Base-by-base conservation (phyloP, 1,139 yeast species). In the Pichia norvegensis region DNA sequence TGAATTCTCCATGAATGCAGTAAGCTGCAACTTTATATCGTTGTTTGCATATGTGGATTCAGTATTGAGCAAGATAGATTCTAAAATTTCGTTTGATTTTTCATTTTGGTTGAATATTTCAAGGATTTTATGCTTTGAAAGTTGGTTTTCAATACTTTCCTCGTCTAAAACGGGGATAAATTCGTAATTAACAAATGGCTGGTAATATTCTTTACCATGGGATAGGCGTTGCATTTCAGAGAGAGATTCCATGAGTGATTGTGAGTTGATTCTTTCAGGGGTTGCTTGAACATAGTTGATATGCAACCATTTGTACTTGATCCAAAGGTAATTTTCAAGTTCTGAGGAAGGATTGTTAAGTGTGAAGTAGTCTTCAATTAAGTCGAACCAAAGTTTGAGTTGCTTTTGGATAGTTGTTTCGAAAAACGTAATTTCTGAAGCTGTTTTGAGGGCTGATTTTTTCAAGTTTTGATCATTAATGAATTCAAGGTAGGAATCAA, bases 51-150 rank as follows among this genome's bases (percentile, higher is more conserved):
- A 46, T 10, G 39, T 39, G 13, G 40, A 42, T 13, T 21, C 9
- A 4, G 25, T 42, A 9, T 36, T 37, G 6, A 52, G 37, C 21
- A 60, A 49, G 29, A 81, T 72, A 4, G 78, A 76, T 43, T 77
- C 80, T 47, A 60, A 42, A 55, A 65, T 50, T 51, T 63, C 48
- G 47, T 69, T 64, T 29, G 73, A 57, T 53, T 72, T 63, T 43
- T 83, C 69, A 4, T 81, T 73, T 40, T 70, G 71, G 14, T 86
- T 74, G 60, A 87, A 85, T 25, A 81, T 74, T 0, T 84, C 69
- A 40, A 85, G 72, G 0, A 87, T 85, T 19, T 79, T 74, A 14
- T 81, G 67, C 36, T 84, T 82, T 1, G 87, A 80, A 17, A 81
- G 67, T 55, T 86, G 90, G 2, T 78, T 69, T 38, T 70, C 71